Percentiles rank a stretch among this genome's conserved stretches.
Conservation (phyloP, 305 asterid species). For the Ruellia speciosa region DNA sequence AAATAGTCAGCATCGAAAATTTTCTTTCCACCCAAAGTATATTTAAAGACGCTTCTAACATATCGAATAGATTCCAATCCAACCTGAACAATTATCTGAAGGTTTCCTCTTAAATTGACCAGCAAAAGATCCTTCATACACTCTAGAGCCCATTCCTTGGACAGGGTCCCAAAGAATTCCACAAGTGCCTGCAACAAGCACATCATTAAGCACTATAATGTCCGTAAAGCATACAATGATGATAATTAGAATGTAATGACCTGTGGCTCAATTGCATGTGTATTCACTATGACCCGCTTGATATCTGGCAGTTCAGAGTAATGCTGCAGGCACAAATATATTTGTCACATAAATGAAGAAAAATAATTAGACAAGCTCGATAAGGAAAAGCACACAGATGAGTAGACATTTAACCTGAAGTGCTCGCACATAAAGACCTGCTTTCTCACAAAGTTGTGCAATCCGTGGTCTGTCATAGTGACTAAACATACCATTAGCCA, state of each 20-base stretch:
- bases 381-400: conserved; percentile 5
- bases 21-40: background rate
- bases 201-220: conserved; percentile 24
- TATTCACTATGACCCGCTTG: conserved; percentile 95
- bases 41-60: no score
- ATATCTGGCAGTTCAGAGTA: conserved; percentile 87
- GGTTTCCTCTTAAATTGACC: conserved; percentile 93
- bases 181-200: conserved; percentile 64
- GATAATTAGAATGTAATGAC: conserved; percentile 29
- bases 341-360: conserved; percentile 6
- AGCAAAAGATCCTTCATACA: conserved; percentile 98
- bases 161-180: conserved; percentile 90
- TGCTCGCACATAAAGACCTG: conserved; percentile 89
- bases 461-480: conserved; percentile 94
- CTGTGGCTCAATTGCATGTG: conserved; percentile 99
- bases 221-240: conserved; percentile 1
- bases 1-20: conserved; percentile 15
- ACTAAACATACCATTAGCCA: conserved; percentile 98
- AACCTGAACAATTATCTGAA: conserved; percentile 99
- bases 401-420: conserved; percentile 60
- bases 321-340: conserved; percentile 51
- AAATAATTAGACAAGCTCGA: background rate
- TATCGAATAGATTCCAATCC: background rate
- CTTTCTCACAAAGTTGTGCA: conserved; percentile 97
- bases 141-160: conserved; percentile 95